phyloP scores from a whole-genome alignment of 2,329 filamentous ascomycete genomes.

The Ascocoryne sarcoides region DNA sequence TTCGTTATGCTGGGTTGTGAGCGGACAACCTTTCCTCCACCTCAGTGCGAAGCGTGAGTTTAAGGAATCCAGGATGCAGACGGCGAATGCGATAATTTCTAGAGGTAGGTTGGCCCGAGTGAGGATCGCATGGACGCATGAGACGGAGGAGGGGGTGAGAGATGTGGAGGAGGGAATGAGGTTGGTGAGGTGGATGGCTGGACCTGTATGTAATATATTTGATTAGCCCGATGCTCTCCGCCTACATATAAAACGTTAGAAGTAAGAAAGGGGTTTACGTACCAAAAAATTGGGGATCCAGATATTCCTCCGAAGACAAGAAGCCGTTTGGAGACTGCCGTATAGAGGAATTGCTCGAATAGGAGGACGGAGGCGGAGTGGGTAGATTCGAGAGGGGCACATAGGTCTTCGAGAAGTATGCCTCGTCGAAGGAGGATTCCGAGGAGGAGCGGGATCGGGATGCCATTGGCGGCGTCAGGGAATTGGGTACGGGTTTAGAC shows the following conservation, averaged over 20 bases:
- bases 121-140: slow-evolving; percentile 52
- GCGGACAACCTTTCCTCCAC: slow-evolving; percentile 52
- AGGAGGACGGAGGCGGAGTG: slow-evolving; percentile 50
- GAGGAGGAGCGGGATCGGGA: slow-evolving; percentile 22
- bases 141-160: slow-evolving; percentile 47
- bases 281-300: slow-evolving; percentile 15
- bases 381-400: slow-evolving; percentile 59
- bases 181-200: slow-evolving; percentile 57
- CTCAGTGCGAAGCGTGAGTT: slow-evolving; percentile 52
- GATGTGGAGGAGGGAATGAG: slow-evolving; percentile 57
- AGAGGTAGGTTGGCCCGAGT: slow-evolving; percentile 47
- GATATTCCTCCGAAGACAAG: slow-evolving; percentile 18
- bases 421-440: slow-evolving; percentile 34
- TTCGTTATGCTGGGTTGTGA: slow-evolving; percentile 27
- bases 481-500: slow-evolving; percentile 9
- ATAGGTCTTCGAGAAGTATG: slow-evolving; percentile 50
- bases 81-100: slow-evolving; percentile 54
- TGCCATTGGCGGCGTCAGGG: slow-evolving; percentile 18
- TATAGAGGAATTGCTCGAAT: slow-evolving; percentile 15
- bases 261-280: slow-evolving; percentile 1
- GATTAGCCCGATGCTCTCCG: slow-evolving; percentile 19
- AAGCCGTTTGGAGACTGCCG: slow-evolving; percentile 13
- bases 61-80: slow-evolving; percentile 58
- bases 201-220: slow-evolving; percentile 36
- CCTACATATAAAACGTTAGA: no score